These are phyloP conservation scores for Geosmithia morbida DNA, from an alignment of 2,329 filamentous ascomycete species.

Conservation along the genomic window DNA sequence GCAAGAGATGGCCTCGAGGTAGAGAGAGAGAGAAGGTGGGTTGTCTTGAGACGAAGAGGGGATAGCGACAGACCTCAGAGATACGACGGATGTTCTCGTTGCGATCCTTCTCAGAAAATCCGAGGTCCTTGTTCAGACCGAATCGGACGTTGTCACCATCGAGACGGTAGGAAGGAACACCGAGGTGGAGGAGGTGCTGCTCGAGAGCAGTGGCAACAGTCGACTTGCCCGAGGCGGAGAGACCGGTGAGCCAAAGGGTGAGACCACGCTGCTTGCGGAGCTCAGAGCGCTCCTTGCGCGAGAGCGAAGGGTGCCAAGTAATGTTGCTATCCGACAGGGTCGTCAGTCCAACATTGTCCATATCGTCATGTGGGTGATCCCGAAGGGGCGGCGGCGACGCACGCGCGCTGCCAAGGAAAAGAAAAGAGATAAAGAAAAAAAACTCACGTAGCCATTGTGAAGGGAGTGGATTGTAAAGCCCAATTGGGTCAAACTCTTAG, in stretches of 20 bases:
- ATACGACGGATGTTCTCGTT: slow-evolving; percentile 98
- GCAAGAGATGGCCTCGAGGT: not conserved
- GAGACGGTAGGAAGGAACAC: slow-evolving; percentile 74
- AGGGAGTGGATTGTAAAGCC: no score
- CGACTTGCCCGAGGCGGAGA: slow-evolving; percentile 92
- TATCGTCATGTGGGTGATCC: slow-evolving; percentile 4
- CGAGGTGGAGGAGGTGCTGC: slow-evolving; percentile 84
- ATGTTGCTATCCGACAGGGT: slow-evolving; percentile 52
- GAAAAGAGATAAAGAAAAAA: not conserved
- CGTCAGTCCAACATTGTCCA: not conserved
- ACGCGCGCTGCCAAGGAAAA: not conserved
- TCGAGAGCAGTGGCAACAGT: slow-evolving; percentile 94
- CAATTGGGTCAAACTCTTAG: not conserved
- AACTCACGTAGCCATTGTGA: slow-evolving; percentile 20
- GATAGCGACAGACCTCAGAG: slow-evolving; percentile 44
- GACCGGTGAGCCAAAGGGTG: slow-evolving; percentile 95
- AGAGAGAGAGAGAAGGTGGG: not conserved
- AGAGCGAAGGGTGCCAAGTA: slow-evolving; percentile 76
- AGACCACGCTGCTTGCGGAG: slow-evolving; percentile 75
- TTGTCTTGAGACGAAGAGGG: not conserved
- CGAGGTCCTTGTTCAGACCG: slow-evolving; percentile 93
- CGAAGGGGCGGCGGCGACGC: not conserved
- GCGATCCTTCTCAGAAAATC: slow-evolving; percentile 83
- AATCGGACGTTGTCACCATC: slow-evolving; percentile 98
- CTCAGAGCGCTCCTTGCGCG: slow-evolving; percentile 59